Conservation (phyloP, 225 moss, liverwort and hornwort species). For the Sphagnum contortum region DNA sequence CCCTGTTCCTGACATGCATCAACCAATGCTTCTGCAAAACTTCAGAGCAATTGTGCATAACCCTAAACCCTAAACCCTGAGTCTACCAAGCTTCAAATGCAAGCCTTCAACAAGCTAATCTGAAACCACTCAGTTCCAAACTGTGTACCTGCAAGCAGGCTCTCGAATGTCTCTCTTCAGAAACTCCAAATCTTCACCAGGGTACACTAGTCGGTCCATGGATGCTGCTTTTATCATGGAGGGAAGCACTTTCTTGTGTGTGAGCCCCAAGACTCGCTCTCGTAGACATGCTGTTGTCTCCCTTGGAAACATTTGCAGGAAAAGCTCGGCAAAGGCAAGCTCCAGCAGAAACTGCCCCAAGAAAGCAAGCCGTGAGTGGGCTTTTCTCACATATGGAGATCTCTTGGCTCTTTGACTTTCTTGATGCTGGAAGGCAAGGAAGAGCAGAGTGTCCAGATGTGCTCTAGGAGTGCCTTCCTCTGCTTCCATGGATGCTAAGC, state of each 20-base stretch:
- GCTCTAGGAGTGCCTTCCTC: conserved; percentile 41
- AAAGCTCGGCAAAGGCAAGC: conserved; percentile 62
- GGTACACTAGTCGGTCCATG: conserved; percentile 62
- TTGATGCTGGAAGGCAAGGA: conserved; percentile 74
- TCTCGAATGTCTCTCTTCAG: conserved; percentile 45
- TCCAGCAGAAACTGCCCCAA: conserved; percentile 81
- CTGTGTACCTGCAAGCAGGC: conserved; percentile 49
- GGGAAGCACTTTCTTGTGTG: conserved; percentile 56
- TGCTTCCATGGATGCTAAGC: conserved; percentile 44
- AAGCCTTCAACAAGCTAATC: no score
- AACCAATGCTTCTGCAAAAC: no score
- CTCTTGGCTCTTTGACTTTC: conserved; percentile 38
- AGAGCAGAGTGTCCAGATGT: conserved; percentile 74
- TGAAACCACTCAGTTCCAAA: neutral
- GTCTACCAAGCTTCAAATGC: no score
- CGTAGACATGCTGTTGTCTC: conserved; percentile 59
- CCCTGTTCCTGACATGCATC: no score
- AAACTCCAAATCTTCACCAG: conserved; percentile 40
- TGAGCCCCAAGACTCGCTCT: conserved; percentile 66
- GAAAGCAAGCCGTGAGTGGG: conserved; percentile 71
- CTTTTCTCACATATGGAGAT: conserved; percentile 61
- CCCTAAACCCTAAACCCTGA: no score
- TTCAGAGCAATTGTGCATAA: no score
- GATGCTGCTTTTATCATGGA: conserved; percentile 56
- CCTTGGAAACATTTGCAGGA: conserved; percentile 79